These are phyloP conservation scores for Oxalis stricta DNA, from an alignment of 441 rosid species.

Conservation along the genomic window DNA sequence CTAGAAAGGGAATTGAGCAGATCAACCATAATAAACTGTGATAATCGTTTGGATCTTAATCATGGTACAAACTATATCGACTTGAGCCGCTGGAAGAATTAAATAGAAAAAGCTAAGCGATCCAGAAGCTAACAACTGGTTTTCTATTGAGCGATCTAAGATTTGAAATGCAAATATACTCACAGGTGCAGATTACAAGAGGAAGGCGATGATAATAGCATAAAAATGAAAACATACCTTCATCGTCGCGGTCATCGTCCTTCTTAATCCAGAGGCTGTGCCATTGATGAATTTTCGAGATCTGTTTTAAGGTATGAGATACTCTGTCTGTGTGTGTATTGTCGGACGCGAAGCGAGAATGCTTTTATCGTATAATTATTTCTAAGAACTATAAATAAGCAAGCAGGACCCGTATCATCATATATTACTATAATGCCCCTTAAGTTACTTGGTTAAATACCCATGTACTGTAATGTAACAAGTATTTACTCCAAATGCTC, in stretches of 20 bases:
- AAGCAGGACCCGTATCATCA: too few relatives aligned
- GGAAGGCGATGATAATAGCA: background rate
- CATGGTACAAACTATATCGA: too few relatives aligned
- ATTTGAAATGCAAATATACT: constrained; percentile 6
- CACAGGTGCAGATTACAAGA: too few relatives aligned
- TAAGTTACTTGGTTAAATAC: too few relatives aligned
- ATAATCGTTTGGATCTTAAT: too few relatives aligned
- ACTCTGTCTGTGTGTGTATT: constrained; percentile 3
- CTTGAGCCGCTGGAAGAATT: too few relatives aligned
- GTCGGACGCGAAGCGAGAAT: background rate
- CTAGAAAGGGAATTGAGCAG: too few relatives aligned
- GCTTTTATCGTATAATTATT: too few relatives aligned
- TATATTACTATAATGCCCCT: too few relatives aligned
- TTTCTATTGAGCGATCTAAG: constrained; percentile 4
- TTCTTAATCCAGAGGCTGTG: constrained; percentile 90
- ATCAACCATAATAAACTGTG: constrained; percentile 7
- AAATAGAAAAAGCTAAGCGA: constrained; percentile 19
- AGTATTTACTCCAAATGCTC: too few relatives aligned
- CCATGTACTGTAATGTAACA: too few relatives aligned
- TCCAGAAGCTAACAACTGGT: constrained; percentile 29
- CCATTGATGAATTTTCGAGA: constrained; percentile 45
- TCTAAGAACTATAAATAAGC: too few relatives aligned
- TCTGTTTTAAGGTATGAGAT: constrained; percentile 4
- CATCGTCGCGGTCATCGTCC: constrained; percentile 98
- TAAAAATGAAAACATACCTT: constrained; percentile 31